A percentile compares a stretch with the other conserved stretches of the same genome.
Conservation (phyloP, 2,329 filamentous ascomycete genomes). For the Ophiostoma sp. region DNA sequence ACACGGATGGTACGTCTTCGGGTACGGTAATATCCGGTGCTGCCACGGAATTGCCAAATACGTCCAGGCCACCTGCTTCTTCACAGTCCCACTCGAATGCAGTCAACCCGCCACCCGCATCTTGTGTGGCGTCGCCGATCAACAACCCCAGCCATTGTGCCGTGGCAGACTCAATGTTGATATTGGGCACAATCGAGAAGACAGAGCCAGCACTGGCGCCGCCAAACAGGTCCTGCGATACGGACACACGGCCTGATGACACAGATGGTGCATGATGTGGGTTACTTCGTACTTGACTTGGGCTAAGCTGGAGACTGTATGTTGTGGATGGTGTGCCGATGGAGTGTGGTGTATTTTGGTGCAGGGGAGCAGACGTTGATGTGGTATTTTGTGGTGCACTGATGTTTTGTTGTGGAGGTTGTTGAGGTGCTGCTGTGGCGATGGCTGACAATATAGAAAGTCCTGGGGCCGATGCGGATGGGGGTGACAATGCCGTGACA, state of each 20-base stretch:
- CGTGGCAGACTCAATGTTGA: not conserved
- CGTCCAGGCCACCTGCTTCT: not conserved
- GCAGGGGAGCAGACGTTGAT: not conserved
- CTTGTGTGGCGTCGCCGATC: not conserved
- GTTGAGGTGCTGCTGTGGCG: not conserved
- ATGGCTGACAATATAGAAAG: not conserved
- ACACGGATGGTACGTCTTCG: not conserved
- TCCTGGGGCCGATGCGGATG: not conserved
- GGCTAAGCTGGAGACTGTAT: not conserved
- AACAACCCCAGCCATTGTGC: not conserved
- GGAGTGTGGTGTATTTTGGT: not conserved
- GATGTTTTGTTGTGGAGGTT: not conserved
- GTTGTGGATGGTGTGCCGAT: not conserved
- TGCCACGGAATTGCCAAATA: not conserved
- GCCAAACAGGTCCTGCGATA: not conserved
- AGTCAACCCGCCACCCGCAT: not conserved
- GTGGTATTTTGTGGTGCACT: not conserved
- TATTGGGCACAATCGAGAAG: not conserved
- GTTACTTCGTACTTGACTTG: not conserved
- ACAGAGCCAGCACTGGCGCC: not conserved
- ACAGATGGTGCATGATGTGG: not conserved
- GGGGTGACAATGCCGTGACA: not conserved
- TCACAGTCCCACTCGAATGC: not conserved
- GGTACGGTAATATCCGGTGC: not conserved
- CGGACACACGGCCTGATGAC: not conserved